phyloP scores from a whole-genome alignment of 1,284 basidiomycete genomes.

The Pterulicium gracile region DNA sequence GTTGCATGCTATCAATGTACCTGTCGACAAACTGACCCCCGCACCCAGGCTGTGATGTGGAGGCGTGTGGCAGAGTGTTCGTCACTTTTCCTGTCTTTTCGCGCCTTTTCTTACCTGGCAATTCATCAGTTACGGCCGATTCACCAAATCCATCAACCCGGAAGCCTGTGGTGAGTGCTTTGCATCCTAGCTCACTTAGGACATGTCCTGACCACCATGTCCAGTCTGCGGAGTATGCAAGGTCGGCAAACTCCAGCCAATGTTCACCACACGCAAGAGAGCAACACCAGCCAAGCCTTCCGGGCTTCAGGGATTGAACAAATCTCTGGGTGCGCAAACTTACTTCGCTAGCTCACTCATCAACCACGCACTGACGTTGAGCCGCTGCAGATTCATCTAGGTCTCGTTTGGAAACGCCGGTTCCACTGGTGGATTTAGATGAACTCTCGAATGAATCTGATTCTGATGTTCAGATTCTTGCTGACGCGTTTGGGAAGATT shows the following conservation, averaged over 20 bases:
- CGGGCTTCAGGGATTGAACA: slow-evolving; percentile 34
- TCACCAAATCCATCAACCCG: slow-evolving; percentile 65
- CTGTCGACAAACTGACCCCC: slow-evolving; percentile 6
- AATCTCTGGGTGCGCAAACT: slow-evolving; percentile 30
- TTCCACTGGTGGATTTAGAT: slow-evolving; percentile 8
- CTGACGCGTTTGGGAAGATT: slow-evolving; percentile 16
- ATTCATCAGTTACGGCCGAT: slow-evolving; percentile 55
- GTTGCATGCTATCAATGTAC: not conserved
- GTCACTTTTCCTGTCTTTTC: slow-evolving; percentile 10
- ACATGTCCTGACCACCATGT: not conserved
- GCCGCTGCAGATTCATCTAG: slow-evolving; percentile 22
- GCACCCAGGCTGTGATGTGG: slow-evolving; percentile 38
- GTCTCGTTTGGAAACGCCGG: not conserved
- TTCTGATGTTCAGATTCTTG: slow-evolving; percentile 17
- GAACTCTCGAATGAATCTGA: slow-evolving; percentile 14
- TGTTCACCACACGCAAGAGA: slow-evolving; percentile 31
- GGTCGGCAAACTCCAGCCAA: slow-evolving; percentile 42
- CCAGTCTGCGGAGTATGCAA: slow-evolving; percentile 39
- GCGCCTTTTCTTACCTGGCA: slow-evolving; percentile 4
- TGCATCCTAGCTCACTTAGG: not conserved
- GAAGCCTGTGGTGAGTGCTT: slow-evolving; percentile 46
- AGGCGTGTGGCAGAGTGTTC: slow-evolving; percentile 55
- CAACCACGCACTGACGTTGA: not conserved
- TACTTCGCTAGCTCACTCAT: not conserved
- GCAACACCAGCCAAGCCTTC: slow-evolving; percentile 23